Percentiles rank a stretch among this genome's conserved stretches.
phyloP scores from a whole-genome alignment of 1,139 yeast genomes.

The Debaryomyces singareniensis region DNA sequence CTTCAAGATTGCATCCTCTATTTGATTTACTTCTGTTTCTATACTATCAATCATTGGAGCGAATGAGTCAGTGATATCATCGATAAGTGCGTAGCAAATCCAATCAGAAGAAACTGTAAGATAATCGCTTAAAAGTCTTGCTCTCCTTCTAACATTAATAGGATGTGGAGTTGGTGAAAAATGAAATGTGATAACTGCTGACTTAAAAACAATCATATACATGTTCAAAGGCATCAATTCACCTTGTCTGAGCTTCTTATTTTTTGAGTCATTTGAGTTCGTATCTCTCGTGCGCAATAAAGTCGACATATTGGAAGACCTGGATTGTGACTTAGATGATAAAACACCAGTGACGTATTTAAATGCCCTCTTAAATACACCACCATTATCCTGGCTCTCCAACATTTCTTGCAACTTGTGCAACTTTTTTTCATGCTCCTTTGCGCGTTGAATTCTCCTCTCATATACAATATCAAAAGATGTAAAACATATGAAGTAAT shows the following conservation, averaged over 20 bases:
- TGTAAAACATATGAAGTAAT: slow-evolving; percentile 88
- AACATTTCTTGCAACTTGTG: slow-evolving; percentile 36
- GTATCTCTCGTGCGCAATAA: slow-evolving; percentile 10
- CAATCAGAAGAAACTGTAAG: slow-evolving; percentile 89
- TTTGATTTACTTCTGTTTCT: slow-evolving; percentile 85
- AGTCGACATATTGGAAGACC: not conserved
- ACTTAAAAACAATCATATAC: slow-evolving; percentile 85
- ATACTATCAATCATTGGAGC: slow-evolving; percentile 94
- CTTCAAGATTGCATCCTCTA: slow-evolving; percentile 81
- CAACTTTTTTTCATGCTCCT: slow-evolving; percentile 36
- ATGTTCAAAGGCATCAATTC: slow-evolving; percentile 88
- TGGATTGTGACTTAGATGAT: not conserved
- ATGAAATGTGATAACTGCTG: slow-evolving; percentile 90
- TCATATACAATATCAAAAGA: slow-evolving; percentile 85
- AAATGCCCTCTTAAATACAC: slow-evolving; percentile 13
- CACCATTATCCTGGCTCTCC: slow-evolving; percentile 16
- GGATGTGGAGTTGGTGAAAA: slow-evolving; percentile 96
- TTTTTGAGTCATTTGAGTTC: slow-evolving; percentile 20
- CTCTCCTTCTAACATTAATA: slow-evolving; percentile 88
- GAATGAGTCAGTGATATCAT: slow-evolving; percentile 94
- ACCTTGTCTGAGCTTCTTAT: slow-evolving; percentile 48
- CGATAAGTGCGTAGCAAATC: slow-evolving; percentile 95
- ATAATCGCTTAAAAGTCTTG: slow-evolving; percentile 79
- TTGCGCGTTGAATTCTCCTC: slow-evolving; percentile 45
- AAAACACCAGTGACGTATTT: slow-evolving; percentile 15